Conservation (phyloP, 768 basidiomycete species). For the Hericium coralloides region DNA sequence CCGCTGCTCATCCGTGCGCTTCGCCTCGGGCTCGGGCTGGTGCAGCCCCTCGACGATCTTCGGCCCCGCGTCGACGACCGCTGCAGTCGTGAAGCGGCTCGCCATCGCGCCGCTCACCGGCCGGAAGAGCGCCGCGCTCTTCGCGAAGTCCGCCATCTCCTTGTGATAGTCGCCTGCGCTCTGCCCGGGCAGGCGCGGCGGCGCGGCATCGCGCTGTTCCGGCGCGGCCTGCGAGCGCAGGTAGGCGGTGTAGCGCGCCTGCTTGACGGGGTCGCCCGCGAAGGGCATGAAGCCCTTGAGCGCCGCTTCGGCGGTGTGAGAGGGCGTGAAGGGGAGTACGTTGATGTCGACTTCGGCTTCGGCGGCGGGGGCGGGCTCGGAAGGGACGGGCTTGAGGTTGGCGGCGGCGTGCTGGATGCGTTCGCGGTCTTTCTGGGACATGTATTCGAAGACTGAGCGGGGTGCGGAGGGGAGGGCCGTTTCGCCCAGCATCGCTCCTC, state of each 20-base stretch:
- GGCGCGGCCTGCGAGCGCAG: constrained; percentile 60
- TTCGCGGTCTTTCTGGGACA: constrained; percentile 88
- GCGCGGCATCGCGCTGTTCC: constrained; percentile 31
- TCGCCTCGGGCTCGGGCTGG: constrained; percentile 38
- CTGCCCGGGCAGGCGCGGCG: constrained; percentile 51
- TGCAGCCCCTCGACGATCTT: constrained; percentile 54
- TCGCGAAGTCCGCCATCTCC: constrained; percentile 81
- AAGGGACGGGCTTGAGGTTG: constrained; percentile 14
- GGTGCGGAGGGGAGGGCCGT: constrained; percentile 57
- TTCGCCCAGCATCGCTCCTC: constrained; percentile 81
- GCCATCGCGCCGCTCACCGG: constrained; percentile 92
- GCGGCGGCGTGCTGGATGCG: constrained; percentile 57
- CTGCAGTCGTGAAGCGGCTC: constrained; percentile 82
- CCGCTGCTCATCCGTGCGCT: background rate
- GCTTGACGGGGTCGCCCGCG: constrained; percentile 63
- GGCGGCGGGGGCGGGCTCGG: constrained; percentile 19
- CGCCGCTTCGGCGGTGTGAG: constrained; percentile 79
- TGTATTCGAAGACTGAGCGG: constrained; percentile 87
- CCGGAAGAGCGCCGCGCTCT: constrained; percentile 83
- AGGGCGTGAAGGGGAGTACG: constrained; percentile 36
- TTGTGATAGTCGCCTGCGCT: constrained; percentile 61
- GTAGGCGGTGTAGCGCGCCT: constrained; percentile 78
- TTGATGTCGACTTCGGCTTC: constrained; percentile 21
- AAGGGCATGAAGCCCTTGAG: constrained; percentile 89
- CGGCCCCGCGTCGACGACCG: constrained; percentile 57